Evolutionary conservation across 2,329 filamentous ascomycete species (phyloP).

Genomic region (Apiospora saccharicola): DNA sequence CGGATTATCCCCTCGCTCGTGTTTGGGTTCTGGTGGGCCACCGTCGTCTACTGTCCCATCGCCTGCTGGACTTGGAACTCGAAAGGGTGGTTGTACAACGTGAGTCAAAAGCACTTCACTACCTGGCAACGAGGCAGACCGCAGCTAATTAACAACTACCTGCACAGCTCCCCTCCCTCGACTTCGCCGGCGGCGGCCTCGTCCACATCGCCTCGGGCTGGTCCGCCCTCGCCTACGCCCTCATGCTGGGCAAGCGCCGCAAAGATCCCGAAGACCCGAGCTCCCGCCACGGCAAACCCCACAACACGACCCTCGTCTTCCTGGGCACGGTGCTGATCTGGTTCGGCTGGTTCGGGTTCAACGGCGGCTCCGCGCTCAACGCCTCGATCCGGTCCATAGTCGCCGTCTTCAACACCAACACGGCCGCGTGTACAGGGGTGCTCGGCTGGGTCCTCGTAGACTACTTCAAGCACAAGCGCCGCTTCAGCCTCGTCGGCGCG

Average conservation of each 20-base stretch:
- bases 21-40: conserved; percentile 70
- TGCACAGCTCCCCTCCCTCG: conserved; percentile 40
- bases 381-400: conserved; percentile 60
- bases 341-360: conserved; percentile 67
- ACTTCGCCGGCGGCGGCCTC: conserved; percentile 69
- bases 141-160: too few species aligned
- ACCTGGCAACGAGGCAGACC: too few species aligned
- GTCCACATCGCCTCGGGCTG: conserved; percentile 71
- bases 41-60: conserved; percentile 60
- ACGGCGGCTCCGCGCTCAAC: conserved; percentile 59
- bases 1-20: conserved; percentile 59
- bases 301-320: conserved; percentile 70
- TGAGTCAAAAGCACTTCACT: too few species aligned
- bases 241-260: conserved; percentile 65
- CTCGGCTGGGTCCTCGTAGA: conserved; percentile 61
- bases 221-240: conserved; percentile 68
- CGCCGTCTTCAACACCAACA: conserved; percentile 65
- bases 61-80: conserved; percentile 58
- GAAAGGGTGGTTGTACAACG: conserved; percentile 70
- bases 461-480: conserved; percentile 53
- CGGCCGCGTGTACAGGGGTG: conserved; percentile 61
- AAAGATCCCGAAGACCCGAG: conserved; percentile 54
- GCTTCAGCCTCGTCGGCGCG: conserved; percentile 60
- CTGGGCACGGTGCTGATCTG: conserved; percentile 71
- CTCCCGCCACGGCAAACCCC: conserved; percentile 58